Evolutionary conservation across 2,329 filamentous ascomycete genomes (phyloP).

Genomic region (Diaporthe sp.): DNA sequence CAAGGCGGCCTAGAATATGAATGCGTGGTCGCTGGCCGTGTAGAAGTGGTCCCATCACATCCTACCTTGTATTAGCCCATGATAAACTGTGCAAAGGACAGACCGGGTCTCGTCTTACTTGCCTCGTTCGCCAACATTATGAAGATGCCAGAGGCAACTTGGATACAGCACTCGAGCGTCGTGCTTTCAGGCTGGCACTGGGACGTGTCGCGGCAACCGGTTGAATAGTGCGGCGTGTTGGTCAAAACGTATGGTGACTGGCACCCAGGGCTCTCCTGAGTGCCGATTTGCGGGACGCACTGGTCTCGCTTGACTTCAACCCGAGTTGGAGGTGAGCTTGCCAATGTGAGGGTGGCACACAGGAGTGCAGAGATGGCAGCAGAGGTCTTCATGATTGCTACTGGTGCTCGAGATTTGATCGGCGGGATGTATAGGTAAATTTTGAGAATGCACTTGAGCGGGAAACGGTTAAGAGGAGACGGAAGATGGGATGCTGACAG

Average conservation of each 20-base stretch:
- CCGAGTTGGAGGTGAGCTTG: neutral
- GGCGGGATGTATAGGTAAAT: no score
- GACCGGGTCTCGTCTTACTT: no score
- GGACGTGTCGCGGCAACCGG: neutral
- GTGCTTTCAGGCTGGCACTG: neutral
- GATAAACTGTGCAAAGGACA: no score
- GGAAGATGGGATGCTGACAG: no score
- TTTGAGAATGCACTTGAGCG: no score
- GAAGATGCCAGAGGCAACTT: no score
- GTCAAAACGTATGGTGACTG: neutral
- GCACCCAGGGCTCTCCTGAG: neutral
- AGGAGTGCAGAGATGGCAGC: neutral
- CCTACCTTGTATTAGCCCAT: no score
- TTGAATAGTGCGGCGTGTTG: neutral
- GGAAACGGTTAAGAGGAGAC: no score
- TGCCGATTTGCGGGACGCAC: neutral
- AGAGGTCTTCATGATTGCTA: neutral
- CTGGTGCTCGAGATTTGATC: neutral
- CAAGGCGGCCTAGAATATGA: no score
- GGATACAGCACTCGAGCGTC: neutral
- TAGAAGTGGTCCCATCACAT: no score
- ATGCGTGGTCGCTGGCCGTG: no score
- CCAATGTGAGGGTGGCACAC: neutral
- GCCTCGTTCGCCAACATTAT: no score
- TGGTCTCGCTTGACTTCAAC: neutral